These are phyloP conservation scores for Colletotrichum musae DNA, from an alignment of 2,329 filamentous ascomycete genomes.

Conservation along the genomic window DNA sequence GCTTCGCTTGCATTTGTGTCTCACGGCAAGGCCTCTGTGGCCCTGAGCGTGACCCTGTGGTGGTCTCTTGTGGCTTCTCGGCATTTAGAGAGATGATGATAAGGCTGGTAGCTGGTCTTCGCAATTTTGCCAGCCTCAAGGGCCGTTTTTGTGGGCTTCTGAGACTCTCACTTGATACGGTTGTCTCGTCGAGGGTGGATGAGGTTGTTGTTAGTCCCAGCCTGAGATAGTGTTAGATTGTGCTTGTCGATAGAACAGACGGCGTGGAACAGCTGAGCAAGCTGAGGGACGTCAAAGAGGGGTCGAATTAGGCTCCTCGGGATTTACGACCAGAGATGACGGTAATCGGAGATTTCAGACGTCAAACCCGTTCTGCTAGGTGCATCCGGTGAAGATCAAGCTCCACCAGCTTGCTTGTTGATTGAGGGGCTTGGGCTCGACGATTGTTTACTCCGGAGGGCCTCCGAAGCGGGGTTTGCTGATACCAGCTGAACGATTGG, in stretches of 20 bases:
- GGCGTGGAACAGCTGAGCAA: not conserved
- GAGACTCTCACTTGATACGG: not conserved
- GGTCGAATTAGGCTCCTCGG: conserved; percentile 4
- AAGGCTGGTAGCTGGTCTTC: conserved; percentile 1
- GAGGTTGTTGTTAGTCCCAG: not conserved
- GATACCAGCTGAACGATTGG: not conserved
- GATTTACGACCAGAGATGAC: not conserved
- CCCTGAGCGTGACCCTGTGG: not conserved
- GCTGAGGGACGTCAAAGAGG: not conserved
- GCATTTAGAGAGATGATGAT: conserved; percentile 32
- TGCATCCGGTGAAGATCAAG: not conserved
- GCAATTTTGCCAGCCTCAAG: conserved; percentile 7
- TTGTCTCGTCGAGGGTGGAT: not conserved
- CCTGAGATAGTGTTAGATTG: conserved; percentile 1
- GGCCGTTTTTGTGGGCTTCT: conserved; percentile 9
- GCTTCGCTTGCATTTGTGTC: conserved; percentile 7
- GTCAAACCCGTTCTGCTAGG: too few relatives aligned
- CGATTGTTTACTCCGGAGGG: conserved; percentile 5
- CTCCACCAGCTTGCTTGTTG: not conserved
- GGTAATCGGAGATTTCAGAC: not conserved
- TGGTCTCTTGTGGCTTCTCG: conserved; percentile 29
- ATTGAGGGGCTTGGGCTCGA: not conserved
- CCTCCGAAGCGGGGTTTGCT: conserved; percentile 6
- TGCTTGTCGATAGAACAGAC: conserved; percentile 4
- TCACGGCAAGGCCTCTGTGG: not conserved